These are phyloP conservation scores for Alnus glutinosa DNA, from an alignment of 306 rosid species.

Conservation along the genomic window DNA sequence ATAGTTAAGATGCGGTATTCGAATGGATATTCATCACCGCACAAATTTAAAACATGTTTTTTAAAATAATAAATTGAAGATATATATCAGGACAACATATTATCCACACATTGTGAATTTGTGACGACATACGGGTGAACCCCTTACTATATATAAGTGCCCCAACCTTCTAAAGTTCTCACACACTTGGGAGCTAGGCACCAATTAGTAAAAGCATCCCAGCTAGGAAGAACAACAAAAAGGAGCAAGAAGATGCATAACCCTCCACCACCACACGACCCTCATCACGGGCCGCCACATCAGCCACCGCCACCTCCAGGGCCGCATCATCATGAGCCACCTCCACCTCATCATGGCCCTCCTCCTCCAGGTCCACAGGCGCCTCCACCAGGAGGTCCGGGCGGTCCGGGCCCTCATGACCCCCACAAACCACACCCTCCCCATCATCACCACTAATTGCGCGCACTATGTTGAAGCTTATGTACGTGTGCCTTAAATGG, in stretches of 20 bases:
- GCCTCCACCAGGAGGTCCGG: not conserved
- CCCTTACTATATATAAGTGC: not conserved
- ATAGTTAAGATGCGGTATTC: no score
- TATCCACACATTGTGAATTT: not conserved
- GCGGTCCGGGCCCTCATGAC: not conserved
- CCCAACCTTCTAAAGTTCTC: not conserved
- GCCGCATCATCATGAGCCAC: constrained; percentile 10
- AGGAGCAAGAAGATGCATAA: not conserved
- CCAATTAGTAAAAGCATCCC: not conserved
- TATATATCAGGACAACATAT: not conserved
- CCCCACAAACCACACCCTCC: constrained; percentile 7
- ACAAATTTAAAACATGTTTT: not conserved
- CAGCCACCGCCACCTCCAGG: not conserved
- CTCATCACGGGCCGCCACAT: not conserved
- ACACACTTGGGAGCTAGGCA: not conserved
- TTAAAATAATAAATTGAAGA: not conserved
- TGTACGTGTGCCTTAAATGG: not conserved
- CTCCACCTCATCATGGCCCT: constrained; percentile 17
- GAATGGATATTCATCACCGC: not conserved
- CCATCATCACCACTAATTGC: not conserved
- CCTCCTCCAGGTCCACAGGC: constrained; percentile 15
- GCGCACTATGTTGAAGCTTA: not conserved
- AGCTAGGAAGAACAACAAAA: not conserved
- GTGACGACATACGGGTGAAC: not conserved
- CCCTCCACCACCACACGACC: constrained; percentile 25